Base-by-base conservation (phyloP, 192 early-diverging fungal species). In the Chytriomyces sp. region DNA sequence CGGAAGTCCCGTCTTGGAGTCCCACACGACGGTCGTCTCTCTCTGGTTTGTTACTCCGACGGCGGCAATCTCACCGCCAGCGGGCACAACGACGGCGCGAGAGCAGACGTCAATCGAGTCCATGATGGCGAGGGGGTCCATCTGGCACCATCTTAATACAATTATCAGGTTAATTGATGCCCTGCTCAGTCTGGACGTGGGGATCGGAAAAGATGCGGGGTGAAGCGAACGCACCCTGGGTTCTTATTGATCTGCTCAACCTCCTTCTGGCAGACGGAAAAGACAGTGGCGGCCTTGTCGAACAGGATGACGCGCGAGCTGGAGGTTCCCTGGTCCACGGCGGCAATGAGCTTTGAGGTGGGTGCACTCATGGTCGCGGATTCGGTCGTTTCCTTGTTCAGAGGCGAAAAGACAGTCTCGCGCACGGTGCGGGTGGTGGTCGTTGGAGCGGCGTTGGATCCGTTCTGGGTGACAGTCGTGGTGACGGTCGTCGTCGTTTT, bases 1-100 rank as follows among this genome's bases (percentile, higher is more conserved):
- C n/a, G 60, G 32, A 12, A 64, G 19, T 49, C 95, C 95, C 3
- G 93, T 91, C 38, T 64, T 77, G 38, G 67, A 83, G 80, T 98
- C 94, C 93, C 94, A 98, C n/a, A 85, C 92, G 34, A 95, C 86
- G 4, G 90, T 88, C 0, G 95, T 98, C 75, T 98, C 95, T 73
- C 95, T 89, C 77, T 98, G 95, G 81, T 96, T 98, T 19, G 95
- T 98, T 67, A 98, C 91, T 1, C 95, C 95, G 25, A 98, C 86
- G 28, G 86, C 83, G n/a, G n/a, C 61, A 33, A 86, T 72, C 39
- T 77, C 59, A n/a, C 17, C 17, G 12, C 67, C 39, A 10, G 82
- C 62, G 58, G 89, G 78, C 38, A 92, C 81, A 53, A 86, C 78
- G 2, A 88, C 85, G 33, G 87, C 81, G 6, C 82, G 83, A 61